These are phyloP conservation scores for Apostasia shenzhenica DNA, from an alignment of 106 monocot genomes.

Conservation along the genomic window DNA sequence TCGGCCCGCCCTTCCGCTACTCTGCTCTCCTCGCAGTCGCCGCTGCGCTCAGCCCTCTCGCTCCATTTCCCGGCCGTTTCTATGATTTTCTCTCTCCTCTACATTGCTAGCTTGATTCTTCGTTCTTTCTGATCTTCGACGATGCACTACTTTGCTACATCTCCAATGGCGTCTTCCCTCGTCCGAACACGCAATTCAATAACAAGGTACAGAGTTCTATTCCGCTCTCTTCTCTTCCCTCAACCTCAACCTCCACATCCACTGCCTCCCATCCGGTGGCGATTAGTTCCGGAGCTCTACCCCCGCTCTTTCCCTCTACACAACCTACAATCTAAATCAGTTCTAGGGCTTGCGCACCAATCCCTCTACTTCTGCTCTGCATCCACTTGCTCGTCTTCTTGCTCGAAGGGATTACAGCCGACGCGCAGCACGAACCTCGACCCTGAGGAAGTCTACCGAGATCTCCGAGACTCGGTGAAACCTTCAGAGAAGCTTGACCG, in stretches of 20 bases:
- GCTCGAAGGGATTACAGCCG: not conserved
- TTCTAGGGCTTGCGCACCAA: not conserved
- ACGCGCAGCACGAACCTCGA: not conserved
- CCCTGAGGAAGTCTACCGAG: slow-evolving; percentile 1
- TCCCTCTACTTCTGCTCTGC: not conserved
- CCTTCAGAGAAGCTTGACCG: slow-evolving; percentile 12
- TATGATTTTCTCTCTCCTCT: too few species aligned
- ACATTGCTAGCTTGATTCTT: too few species aligned
- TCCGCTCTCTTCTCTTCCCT: not conserved
- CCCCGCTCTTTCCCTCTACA: not conserved
- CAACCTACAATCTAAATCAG: not conserved
- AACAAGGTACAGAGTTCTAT: not conserved
- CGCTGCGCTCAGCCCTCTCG: too few species aligned
- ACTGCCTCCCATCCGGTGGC: not conserved
- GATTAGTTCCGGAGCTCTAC: not conserved
- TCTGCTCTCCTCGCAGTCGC: too few species aligned
- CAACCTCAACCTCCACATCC: not conserved
- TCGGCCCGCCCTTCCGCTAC: too few species aligned
- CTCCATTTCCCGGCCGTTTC: too few species aligned
- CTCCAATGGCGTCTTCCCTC: slow-evolving; percentile 1
- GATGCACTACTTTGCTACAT: too few species aligned
- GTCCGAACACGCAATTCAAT: slow-evolving; percentile 2
- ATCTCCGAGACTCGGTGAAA: slow-evolving; percentile 8
- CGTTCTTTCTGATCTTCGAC: too few species aligned
- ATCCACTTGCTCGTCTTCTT: not conserved